A percentile compares a stretch with the other conserved stretches of the same genome.
Conservation (phyloP, 176 grass and related monocot species). For the Pontederia crassipes region DNA sequence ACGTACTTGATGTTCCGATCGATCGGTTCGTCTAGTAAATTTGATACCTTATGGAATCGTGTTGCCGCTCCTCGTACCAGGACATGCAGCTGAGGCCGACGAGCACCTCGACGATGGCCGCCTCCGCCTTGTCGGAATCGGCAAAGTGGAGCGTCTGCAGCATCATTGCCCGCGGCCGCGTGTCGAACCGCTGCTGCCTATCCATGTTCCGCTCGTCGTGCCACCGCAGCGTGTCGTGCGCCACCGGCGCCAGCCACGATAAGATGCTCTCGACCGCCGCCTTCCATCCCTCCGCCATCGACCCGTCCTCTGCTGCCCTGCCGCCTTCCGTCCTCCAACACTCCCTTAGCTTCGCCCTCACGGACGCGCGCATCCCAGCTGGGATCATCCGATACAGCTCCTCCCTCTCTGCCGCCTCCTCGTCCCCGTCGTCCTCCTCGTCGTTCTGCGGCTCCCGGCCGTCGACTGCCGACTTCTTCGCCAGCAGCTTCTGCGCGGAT, state of each 20-base stretch:
- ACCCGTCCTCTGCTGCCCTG: constrained; percentile 33
- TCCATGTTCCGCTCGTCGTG: constrained; percentile 91
- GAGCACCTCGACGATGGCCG: constrained; percentile 83
- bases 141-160: constrained; percentile 78
- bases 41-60: constrained; percentile 29
- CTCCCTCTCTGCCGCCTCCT: constrained; percentile 39
- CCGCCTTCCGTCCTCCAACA: constrained; percentile 62
- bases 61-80: constrained; percentile 80
- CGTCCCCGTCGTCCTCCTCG: constrained; percentile 42
- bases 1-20: too few relatives aligned
- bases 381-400: constrained; percentile 95
- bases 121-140: constrained; percentile 73
- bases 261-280: constrained; percentile 54
- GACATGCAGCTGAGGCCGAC: constrained; percentile 84
- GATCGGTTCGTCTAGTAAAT: too few relatives aligned
- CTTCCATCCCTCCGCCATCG: constrained; percentile 72
- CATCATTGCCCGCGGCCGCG: constrained; percentile 34
- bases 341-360: constrained; percentile 70
- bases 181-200: constrained; percentile 46
- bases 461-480: constrained; percentile 12
- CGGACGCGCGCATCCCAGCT: constrained; percentile 43
- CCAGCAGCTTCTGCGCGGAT: constrained; percentile 55
- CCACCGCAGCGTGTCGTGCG: constrained; percentile 61
- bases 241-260: constrained; percentile 75
- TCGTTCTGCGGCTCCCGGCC: constrained; percentile 20